Percentiles rank a stretch among this genome's conserved stretches.
Evolutionary conservation across 352 stramenopile genomes (phyloP).

Genomic region (Ophiocytium majus): DNA sequence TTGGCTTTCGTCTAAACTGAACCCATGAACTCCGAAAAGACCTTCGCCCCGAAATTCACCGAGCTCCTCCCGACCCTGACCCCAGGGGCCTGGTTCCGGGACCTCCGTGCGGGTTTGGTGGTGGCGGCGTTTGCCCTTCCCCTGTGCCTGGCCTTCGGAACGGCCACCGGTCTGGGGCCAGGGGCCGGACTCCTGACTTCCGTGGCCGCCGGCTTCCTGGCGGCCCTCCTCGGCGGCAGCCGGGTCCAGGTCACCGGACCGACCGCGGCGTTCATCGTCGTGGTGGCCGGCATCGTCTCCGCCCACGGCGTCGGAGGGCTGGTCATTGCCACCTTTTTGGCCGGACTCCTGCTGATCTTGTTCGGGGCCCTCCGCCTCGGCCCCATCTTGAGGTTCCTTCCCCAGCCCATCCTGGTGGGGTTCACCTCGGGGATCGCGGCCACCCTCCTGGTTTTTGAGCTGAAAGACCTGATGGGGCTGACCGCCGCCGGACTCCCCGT

Average conservation of each 20-base stretch:
- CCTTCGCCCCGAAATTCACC: no score
- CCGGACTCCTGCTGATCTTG: not conserved
- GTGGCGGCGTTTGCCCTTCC: not conserved
- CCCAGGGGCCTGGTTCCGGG: no score
- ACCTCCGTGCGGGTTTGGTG: not conserved
- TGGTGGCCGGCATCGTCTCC: not conserved
- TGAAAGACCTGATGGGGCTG: not conserved
- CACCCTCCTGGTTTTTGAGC: not conserved
- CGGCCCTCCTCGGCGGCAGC: not conserved
- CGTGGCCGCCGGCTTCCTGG: not conserved
- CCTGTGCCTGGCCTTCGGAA: not conserved
- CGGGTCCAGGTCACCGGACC: slow-evolving; percentile 1
- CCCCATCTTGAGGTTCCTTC: not conserved
- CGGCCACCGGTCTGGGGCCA: not conserved
- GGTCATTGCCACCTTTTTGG: not conserved
- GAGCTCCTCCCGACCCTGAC: no score
- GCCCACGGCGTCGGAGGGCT: not conserved
- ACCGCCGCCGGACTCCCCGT: not conserved
- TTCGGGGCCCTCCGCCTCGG: not conserved
- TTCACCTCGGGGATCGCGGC: not conserved
- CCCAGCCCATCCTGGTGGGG: not conserved
- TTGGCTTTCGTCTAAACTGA: no score
- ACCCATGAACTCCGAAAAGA: no score
- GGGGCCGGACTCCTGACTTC: not conserved
- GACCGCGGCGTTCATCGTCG: not conserved